Conservation (phyloP, 345 rosid species). For the Salix arbutifolia region DNA sequence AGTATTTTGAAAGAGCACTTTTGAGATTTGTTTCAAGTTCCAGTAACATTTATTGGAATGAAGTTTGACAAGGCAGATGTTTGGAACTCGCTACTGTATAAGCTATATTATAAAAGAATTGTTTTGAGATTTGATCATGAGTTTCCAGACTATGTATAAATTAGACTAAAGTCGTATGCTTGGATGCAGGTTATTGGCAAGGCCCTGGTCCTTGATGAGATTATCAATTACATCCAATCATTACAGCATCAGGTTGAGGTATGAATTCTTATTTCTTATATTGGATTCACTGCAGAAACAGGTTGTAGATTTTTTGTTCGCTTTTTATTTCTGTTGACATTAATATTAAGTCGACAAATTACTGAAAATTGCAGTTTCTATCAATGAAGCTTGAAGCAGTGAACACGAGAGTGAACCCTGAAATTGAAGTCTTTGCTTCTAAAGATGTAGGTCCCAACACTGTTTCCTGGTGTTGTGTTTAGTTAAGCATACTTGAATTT, state of each 20-base stretch:
- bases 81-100: background rate
- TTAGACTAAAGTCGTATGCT: constrained; percentile 5
- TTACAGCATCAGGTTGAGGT: constrained; percentile 92
- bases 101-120: background rate
- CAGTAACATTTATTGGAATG: background rate
- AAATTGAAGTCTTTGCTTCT: constrained; percentile 59
- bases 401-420: constrained; percentile 59
- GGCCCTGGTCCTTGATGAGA: constrained; percentile 89
- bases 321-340: background rate
- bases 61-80: background rate
- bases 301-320: background rate
- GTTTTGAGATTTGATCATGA: background rate
- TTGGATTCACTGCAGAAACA: background rate
- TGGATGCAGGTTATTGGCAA: constrained; percentile 73
- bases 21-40: background rate
- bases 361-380: constrained; percentile 56
- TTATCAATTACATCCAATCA: constrained; percentile 85
- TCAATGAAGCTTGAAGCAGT: constrained; percentile 95
- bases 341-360: constrained; percentile 10
- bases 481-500: background rate
- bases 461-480: background rate
- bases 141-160: background rate
- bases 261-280: constrained; percentile 6
- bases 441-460: constrained; percentile 42
- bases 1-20: background rate